These are phyloP conservation scores for Boletus rufocinnamomeus DNA, from an alignment of 768 basidiomycete genomes.

Conservation along the genomic window DNA sequence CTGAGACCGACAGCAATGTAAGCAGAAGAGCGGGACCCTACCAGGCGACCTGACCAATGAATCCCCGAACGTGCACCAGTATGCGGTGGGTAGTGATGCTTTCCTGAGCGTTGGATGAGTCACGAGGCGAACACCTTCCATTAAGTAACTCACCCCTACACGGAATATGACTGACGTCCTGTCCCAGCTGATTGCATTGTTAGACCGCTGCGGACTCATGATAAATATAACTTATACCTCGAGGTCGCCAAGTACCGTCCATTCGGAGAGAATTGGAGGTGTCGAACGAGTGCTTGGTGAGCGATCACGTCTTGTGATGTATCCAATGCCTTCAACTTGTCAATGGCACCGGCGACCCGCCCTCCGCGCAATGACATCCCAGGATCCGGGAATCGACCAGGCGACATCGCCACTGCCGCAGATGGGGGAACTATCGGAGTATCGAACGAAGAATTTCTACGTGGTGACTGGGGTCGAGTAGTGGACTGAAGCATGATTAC, in stretches of 20 bases:
- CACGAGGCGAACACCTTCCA: conserved; percentile 13
- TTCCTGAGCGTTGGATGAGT: conserved; percentile 35
- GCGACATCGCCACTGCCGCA: conserved; percentile 29
- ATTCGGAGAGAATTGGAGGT: conserved; percentile 57
- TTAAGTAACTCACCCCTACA: conserved; percentile 42
- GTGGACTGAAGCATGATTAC: conserved; percentile 47
- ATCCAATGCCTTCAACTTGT: conserved; percentile 43
- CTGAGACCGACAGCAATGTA: conserved; percentile 7
- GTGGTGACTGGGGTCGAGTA: conserved; percentile 33
- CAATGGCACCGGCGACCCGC: conserved; percentile 43
- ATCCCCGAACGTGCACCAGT: conserved; percentile 52
- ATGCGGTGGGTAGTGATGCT: conserved; percentile 46
- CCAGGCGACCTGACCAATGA: conserved; percentile 59
- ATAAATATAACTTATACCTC: conserved; percentile 37
- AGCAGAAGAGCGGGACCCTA: conserved; percentile 18
- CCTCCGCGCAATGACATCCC: conserved; percentile 39
- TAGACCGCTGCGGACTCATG: conserved; percentile 3
- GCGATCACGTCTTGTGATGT: conserved; percentile 45
- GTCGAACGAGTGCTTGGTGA: conserved; percentile 52
- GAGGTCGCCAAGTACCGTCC: conserved; percentile 56
- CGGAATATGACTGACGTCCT: conserved; percentile 52
- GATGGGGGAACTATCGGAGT: conserved; percentile 27
- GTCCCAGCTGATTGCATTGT: conserved; percentile 44
- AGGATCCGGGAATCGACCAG: conserved; percentile 36
- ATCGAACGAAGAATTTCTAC: conserved; percentile 33